A percentile compares a stretch with the other conserved stretches of the same genome.
Conservation (phyloP, 2,329 filamentous ascomycete species). For the Aspergillus sp. region DNA sequence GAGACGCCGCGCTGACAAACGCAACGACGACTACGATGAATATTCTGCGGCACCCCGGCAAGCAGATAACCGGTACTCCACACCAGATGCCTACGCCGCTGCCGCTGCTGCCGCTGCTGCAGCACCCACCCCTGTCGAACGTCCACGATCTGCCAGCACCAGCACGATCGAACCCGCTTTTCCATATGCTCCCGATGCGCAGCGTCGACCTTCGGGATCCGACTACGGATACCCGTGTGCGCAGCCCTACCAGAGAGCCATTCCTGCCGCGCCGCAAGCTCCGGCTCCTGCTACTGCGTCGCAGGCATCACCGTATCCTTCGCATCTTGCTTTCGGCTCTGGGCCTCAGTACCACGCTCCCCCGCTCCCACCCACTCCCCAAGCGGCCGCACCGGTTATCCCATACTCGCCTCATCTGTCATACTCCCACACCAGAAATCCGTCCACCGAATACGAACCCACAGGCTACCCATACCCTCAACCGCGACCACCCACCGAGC, state of each 20-base stretch:
- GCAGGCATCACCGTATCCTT: constrained; percentile 24
- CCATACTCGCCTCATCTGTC: constrained; percentile 29
- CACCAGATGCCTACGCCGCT: constrained; percentile 42
- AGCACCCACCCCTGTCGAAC: constrained; percentile 39
- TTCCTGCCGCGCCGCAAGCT: constrained; percentile 32
- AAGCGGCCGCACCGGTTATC: constrained; percentile 26
- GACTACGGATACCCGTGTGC: constrained; percentile 35
- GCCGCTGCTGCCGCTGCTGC: not conserved
- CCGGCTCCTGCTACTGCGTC: constrained; percentile 22
- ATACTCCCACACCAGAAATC: constrained; percentile 28
- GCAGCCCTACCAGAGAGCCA: constrained; percentile 29
- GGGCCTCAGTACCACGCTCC: constrained; percentile 37
- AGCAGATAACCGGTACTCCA: constrained; percentile 41
- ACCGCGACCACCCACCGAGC: constrained; percentile 14
- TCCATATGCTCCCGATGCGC: constrained; percentile 35
- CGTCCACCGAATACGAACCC: constrained; percentile 30
- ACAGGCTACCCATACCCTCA: constrained; percentile 15
- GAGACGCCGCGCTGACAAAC: constrained; percentile 72
- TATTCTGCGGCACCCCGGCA: constrained; percentile 31
- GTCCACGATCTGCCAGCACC: constrained; percentile 56
- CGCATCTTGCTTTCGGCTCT: constrained; percentile 38
- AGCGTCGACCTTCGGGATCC: constrained; percentile 44
- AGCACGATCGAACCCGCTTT: constrained; percentile 46
- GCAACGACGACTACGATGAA: constrained; percentile 58
- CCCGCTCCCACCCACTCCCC: constrained; percentile 38